Conservation (phyloP, 495 filamentous ascomycete genomes). For the Aspergillus sclerotioniger region DNA sequence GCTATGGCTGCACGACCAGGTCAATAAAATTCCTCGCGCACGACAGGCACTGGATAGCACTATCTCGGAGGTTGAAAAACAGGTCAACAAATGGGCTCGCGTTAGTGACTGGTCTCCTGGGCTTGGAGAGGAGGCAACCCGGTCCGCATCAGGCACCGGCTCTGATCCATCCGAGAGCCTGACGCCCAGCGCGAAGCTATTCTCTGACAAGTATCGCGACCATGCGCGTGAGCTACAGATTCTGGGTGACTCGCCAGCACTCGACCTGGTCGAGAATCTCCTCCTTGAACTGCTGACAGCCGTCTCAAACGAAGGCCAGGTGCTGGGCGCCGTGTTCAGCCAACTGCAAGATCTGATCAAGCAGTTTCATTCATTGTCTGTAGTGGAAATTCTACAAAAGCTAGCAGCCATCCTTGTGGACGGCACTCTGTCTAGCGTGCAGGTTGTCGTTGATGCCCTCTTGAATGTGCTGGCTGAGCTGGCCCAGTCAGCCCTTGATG, state of each 20-base stretch:
- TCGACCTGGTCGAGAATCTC: neutral
- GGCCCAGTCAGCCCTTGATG: neutral
- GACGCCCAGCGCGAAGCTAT: conserved; percentile 1
- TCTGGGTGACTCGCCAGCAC: neutral
- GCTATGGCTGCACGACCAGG: conserved; percentile 7
- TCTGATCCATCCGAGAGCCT: conserved; percentile 1
- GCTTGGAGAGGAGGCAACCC: neutral
- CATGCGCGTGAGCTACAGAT: conserved; percentile 3
- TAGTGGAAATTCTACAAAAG: conserved; percentile 4
- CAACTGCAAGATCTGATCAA: neutral
- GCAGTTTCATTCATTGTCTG: neutral
- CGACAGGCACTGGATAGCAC: neutral
- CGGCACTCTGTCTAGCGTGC: neutral
- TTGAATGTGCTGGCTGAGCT: conserved; percentile 1
- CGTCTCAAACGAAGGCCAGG: neutral
- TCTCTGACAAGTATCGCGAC: conserved; percentile 2
- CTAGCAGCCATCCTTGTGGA: conserved; percentile 1
- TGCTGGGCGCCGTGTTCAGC: neutral
- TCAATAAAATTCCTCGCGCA: neutral
- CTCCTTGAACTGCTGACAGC: conserved; percentile 1
- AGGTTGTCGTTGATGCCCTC: conserved; percentile 12
- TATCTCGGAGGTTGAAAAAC: neutral
- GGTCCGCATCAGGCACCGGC: neutral
- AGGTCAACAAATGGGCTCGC: neutral
- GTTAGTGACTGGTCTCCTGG: conserved; percentile 2